A percentile compares a stretch with the other conserved stretches of the same genome.
Conservation (phyloP, 495 filamentous ascomycete species). For the Neurospora terricola region DNA sequence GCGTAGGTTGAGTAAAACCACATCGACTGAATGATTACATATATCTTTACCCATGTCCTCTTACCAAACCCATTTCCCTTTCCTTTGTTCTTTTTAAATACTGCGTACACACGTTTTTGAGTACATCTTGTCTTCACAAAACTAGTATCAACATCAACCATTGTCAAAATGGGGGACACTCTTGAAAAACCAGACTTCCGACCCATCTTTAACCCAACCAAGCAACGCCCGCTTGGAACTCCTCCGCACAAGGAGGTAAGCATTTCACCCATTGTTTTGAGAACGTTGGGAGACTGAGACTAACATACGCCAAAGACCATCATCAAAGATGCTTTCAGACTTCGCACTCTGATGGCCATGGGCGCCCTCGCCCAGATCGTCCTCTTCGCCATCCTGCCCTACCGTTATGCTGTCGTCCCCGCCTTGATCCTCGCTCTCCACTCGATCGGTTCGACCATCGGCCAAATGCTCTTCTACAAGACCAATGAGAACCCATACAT, state of each 20-base stretch:
- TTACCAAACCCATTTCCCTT: neutral
- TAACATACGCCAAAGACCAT: neutral
- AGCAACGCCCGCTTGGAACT: neutral
- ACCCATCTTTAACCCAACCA: neutral
- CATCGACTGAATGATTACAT: neutral
- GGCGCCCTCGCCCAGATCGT: constrained; percentile 34
- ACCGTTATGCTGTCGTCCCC: constrained; percentile 24
- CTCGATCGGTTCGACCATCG: constrained; percentile 19
- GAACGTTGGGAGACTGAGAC: neutral
- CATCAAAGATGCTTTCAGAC: constrained; percentile 18
- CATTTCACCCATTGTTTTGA: neutral
- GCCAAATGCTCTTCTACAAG: neutral
- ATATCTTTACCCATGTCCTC: neutral
- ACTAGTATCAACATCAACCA: neutral
- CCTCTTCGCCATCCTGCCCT: constrained; percentile 28
- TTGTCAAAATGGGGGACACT: neutral
- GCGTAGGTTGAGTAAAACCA: neutral
- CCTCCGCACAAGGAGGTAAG: neutral
- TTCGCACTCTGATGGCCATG: constrained; percentile 33
- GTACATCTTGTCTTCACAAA: neutral
- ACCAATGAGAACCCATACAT: neutral
- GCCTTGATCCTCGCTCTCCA: constrained; percentile 23
- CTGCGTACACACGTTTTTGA: neutral
- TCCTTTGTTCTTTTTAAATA: neutral
- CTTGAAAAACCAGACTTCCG: neutral